phyloP scores from a whole-genome alignment of 2,329 filamentous ascomycete species.

The Fusarium kyushuense region DNA sequence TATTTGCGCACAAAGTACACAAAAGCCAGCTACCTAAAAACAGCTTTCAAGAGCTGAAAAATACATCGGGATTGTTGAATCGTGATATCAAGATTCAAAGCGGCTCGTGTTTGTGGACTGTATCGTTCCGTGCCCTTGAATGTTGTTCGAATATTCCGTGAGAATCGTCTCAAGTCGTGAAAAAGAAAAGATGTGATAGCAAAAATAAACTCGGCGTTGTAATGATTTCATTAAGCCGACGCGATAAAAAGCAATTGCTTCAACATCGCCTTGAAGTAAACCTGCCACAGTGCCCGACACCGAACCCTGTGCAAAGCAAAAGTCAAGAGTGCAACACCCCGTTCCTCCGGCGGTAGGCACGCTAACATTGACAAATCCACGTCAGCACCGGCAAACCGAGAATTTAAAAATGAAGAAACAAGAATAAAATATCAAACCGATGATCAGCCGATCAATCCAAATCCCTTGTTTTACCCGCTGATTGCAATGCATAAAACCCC shows the following conservation, averaged over 20 bases:
- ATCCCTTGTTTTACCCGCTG: slow-evolving; percentile 52
- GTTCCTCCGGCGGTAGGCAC: slow-evolving; percentile 1
- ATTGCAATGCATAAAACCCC: slow-evolving; percentile 55
- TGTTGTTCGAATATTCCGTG: slow-evolving; percentile 38
- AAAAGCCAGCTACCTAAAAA: slow-evolving; percentile 26
- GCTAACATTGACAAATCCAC: neutral
- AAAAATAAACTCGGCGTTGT: slow-evolving; percentile 30
- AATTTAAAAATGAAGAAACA: slow-evolving; percentile 25
- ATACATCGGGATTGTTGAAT: slow-evolving; percentile 21
- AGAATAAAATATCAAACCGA: slow-evolving; percentile 40
- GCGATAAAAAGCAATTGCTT: slow-evolving; percentile 38
- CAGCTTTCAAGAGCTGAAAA: slow-evolving; percentile 12
- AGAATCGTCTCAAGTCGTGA: slow-evolving; percentile 45
- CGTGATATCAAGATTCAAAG: slow-evolving; percentile 21
- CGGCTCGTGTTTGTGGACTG: slow-evolving; percentile 17
- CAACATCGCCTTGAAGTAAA: slow-evolving; percentile 36
- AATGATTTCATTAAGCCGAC: slow-evolving; percentile 46
- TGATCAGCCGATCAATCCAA: slow-evolving; percentile 43
- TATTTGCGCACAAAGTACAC: slow-evolving; percentile 36
- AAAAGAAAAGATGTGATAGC: slow-evolving; percentile 36
- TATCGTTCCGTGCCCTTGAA: slow-evolving; percentile 14
- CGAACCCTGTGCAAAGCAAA: slow-evolving; percentile 41
- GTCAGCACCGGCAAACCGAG: neutral
- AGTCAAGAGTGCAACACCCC: slow-evolving; percentile 34
- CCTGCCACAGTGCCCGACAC: slow-evolving; percentile 27